phyloP scores from a whole-genome alignment of 176 grass and related monocot genomes.

The Aechmea fasciata region DNA sequence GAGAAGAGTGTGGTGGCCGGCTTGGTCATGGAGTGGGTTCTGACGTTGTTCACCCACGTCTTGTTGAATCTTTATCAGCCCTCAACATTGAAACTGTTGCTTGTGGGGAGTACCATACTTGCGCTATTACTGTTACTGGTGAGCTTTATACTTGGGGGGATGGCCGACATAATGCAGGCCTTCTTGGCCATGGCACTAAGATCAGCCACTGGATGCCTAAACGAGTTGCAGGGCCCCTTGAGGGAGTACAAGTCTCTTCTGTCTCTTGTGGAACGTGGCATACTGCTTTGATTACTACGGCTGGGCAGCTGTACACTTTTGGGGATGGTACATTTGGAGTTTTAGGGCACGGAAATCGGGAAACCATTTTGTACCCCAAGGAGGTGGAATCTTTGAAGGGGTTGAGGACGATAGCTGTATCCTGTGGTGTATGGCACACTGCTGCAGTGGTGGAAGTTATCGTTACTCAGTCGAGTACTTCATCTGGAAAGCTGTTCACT shows the following conservation, averaged over 20 bases:
- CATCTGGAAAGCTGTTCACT: conserved; percentile 92
- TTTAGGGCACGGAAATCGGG: conserved; percentile 82
- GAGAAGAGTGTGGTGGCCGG: conserved; percentile 74
- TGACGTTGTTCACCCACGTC: conserved; percentile 53
- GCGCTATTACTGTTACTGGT: conserved; percentile 61
- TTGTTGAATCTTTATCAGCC: conserved; percentile 71
- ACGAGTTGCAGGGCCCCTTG: conserved; percentile 83
- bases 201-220: conserved; percentile 94
- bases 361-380: conserved; percentile 54
- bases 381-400: conserved; percentile 89
- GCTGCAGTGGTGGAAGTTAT: conserved; percentile 90
- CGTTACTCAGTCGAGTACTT: conserved; percentile 72
- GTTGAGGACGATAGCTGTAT: conserved; percentile 76
- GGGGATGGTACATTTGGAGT: conserved; percentile 95
- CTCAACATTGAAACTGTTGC: conserved; percentile 60
- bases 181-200: conserved; percentile 89
- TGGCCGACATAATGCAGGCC: conserved; percentile 77
- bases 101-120: conserved; percentile 95
- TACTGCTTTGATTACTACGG: conserved; percentile 69
- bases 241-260: conserved; percentile 65
- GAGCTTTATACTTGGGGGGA: conserved; percentile 99
- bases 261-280: conserved; percentile 97
- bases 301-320: conserved; percentile 82
- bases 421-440: conserved; percentile 95
- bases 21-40: conserved; percentile 74